phyloP scores from a whole-genome alignment of 495 filamentous ascomycete genomes.

The Opeltia flavorubescens region DNA sequence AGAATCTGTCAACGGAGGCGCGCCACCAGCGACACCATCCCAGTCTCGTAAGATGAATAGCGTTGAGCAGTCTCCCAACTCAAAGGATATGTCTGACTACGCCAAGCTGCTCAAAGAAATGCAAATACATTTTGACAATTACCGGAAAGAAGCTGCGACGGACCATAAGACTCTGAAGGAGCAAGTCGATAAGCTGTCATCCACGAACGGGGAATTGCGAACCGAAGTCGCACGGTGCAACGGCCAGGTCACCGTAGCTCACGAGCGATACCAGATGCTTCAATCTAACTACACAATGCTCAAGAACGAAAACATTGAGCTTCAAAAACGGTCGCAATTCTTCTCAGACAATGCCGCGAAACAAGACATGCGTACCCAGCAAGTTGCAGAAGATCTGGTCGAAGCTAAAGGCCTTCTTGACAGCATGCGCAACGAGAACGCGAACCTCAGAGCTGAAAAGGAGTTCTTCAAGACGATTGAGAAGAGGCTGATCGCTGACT shows the following conservation, averaged over 20 bases:
- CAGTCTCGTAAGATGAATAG: conserved; percentile 23
- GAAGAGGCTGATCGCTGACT: conserved; percentile 71
- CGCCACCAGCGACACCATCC: conserved; percentile 26
- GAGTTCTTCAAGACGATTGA: conserved; percentile 85
- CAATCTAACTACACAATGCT: conserved; percentile 72
- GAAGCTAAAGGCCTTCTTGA: conserved; percentile 70
- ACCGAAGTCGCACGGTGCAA: conserved; percentile 61
- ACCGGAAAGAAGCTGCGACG: conserved; percentile 66
- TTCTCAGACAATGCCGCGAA: conserved; percentile 72
- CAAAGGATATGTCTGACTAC: conserved; percentile 43
- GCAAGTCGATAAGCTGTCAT: conserved; percentile 67
- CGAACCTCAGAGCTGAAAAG: conserved; percentile 88
- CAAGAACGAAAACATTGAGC: conserved; percentile 67
- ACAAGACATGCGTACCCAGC: conserved; percentile 78
- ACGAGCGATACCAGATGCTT: conserved; percentile 78
- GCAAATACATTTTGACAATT: conserved; percentile 79
- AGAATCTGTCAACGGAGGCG: conserved; percentile 20
- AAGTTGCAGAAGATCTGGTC: conserved; percentile 83
- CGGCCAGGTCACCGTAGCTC: conserved; percentile 67
- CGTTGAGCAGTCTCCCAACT: conserved; percentile 25
- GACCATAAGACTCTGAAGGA: conserved; percentile 72
- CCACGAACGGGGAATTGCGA: conserved; percentile 68
- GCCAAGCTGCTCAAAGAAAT: conserved; percentile 64
- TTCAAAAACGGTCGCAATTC: conserved; percentile 63
- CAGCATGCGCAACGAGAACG: conserved; percentile 77